Percentiles rank a stretch among this genome's conserved stretches.
phyloP scores from a whole-genome alignment of 2,329 filamentous ascomycete species.

The Paracorniculantispora psalliotae region DNA sequence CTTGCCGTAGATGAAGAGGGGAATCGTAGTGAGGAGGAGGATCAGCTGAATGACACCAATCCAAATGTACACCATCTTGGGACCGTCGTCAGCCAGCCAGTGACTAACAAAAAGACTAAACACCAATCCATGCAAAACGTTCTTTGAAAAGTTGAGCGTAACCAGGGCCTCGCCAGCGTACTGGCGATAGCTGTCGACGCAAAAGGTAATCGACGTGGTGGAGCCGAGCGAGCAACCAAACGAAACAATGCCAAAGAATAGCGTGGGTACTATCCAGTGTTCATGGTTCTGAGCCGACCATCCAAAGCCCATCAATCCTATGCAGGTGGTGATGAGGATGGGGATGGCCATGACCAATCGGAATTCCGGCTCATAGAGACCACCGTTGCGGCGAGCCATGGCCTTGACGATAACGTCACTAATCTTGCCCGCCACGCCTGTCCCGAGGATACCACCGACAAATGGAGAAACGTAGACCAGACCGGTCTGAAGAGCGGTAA shows the following conservation, averaged over 20 bases:
- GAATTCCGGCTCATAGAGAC: conserved; percentile 92
- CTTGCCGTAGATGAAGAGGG: conserved; percentile 94
- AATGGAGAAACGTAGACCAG: conserved; percentile 89
- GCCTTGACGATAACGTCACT: conserved; percentile 78
- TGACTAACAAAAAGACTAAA: conserved; percentile 83
- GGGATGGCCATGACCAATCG: conserved; percentile 82
- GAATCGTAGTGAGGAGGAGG: conserved; percentile 69
- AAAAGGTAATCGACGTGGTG: conserved; percentile 90
- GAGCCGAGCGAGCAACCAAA: conserved; percentile 89
- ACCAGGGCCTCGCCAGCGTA: conserved; percentile 93
- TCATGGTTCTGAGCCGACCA: conserved; percentile 77
- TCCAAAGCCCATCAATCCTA: conserved; percentile 93
- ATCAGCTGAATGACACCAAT: conserved; percentile 82
- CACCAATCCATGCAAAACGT: conserved; percentile 83
- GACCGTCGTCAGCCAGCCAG: conserved; percentile 73
- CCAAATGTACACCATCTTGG: conserved; percentile 73
- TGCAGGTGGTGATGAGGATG: conserved; percentile 69
- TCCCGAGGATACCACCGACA: conserved; percentile 82
- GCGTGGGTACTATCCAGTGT: conserved; percentile 83
- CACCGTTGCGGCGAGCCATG: conserved; percentile 83
- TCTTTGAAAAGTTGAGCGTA: conserved; percentile 92
- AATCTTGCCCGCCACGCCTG: conserved; percentile 81
- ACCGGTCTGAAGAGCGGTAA: conserved; percentile 73
- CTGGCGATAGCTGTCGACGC: conserved; percentile 86
- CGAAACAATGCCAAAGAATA: conserved; percentile 88